Base-by-base conservation (phyloP, 2,329 filamentous ascomycete species). In the Seiridium unicorne region DNA sequence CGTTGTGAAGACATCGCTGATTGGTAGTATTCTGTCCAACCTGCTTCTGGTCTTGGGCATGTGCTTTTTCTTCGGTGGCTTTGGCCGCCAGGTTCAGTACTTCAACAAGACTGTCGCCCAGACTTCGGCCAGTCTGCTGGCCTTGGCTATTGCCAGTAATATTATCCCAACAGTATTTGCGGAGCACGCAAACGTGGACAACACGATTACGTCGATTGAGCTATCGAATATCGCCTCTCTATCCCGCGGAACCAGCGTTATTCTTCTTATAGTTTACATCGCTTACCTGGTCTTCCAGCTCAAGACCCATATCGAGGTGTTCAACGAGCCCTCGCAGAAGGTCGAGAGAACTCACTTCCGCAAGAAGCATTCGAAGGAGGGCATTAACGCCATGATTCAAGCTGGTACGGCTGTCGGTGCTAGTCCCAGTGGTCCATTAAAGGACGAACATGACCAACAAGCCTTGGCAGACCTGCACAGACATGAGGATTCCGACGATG, bases 21-120 rank as follows among this genome's bases (percentile, higher is more conserved):
- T 97, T 63, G 93, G 93, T 59, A 93, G 89, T 74, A 96, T 97
- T 73, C 80, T 97, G 31, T 97, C 93, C 47, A 97, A 97, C 72
- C 76, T 98, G 61, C 84, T 97, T 3, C 84, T 97, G 11, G 92
- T 97, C 56, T 80, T 97, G 80, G 93, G 92, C 59, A 96, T 93
- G 87, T 95, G 89, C 72, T 97, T 96, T 81, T 95, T 96, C 79
- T 89, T 91, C 62, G 93, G 92, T 55, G 92, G 92, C 3, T 73
- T 96, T 66, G 88, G 90, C 61, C 86, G 93, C 35, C 71, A 84
- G 35, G 90, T 96, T 72, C 94, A 97, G 73, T 89, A 86, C 74
- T 98, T 97, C 84, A 97, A 97, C 79, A 87, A 90, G 40, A 94
- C 91, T 0, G 93, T 97, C 5, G 93, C 93, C 0, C 93, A 97